A percentile compares a stretch with the other conserved stretches of the same genome.
Conservation (phyloP, 768 basidiomycete species). For the Auricularia cornea region DNA sequence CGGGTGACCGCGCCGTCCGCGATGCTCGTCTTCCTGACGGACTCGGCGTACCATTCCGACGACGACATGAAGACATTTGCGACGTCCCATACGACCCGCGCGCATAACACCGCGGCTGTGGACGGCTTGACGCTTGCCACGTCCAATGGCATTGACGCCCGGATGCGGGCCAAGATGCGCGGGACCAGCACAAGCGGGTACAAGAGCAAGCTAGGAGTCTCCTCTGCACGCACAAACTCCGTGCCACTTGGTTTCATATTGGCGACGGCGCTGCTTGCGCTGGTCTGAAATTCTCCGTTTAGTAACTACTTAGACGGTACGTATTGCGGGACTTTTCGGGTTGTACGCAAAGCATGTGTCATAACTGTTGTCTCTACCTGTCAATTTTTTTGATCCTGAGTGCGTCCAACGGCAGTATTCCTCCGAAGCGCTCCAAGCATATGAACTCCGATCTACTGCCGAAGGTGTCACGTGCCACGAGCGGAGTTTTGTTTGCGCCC, state of each 20-base stretch:
- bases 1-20: conserved; percentile 62
- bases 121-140: neutral
- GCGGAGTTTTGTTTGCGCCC: too few relatives aligned
- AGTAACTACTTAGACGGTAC: too few relatives aligned
- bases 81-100: neutral
- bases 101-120: neutral
- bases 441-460: too few relatives aligned
- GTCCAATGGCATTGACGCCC: neutral
- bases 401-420: too few relatives aligned
- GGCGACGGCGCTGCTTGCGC: neutral
- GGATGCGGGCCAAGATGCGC: neutral
- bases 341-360: too few relatives aligned
- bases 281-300: too few relatives aligned
- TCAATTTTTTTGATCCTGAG: too few relatives aligned
- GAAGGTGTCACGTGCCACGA: too few relatives aligned
- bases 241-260: neutral
- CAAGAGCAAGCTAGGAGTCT: neutral
- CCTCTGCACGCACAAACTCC: neutral
- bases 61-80: neutral
- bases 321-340: too few relatives aligned
- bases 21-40: conserved; percentile 63
- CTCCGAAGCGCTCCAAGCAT: too few relatives aligned
- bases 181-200: neutral
- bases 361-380: too few relatives aligned
- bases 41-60: neutral